A percentile compares a stretch with the other conserved stretches of the same genome.
These are phyloP conservation scores for Ilex asprella DNA, from an alignment of 257 asterid genomes.

Conservation along the genomic window DNA sequence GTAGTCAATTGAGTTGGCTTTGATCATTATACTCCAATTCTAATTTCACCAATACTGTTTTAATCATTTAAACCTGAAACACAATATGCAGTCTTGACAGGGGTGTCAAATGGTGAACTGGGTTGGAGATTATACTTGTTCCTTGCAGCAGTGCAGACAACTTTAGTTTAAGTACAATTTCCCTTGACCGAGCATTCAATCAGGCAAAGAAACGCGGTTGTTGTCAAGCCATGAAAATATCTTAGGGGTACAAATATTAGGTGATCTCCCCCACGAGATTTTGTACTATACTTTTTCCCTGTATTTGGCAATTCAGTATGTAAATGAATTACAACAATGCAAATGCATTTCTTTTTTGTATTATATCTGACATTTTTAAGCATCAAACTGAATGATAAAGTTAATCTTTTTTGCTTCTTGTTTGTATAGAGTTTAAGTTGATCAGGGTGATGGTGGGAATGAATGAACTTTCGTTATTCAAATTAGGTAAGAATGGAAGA, in stretches of 20 bases:
- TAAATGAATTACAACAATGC: neutral
- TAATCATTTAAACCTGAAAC: constrained; percentile 28
- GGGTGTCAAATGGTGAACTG: constrained; percentile 58
- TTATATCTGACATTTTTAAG: too few relatives aligned
- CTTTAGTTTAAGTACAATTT: constrained; percentile 39
- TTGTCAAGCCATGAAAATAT: neutral
- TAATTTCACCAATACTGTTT: constrained; percentile 18
- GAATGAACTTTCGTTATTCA: too few relatives aligned
- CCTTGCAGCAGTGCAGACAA: constrained; percentile 68
- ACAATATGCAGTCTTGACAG: constrained; percentile 45
- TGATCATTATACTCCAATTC: constrained; percentile 2
- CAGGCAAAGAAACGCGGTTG: constrained; percentile 66
- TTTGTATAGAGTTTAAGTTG: too few relatives aligned
- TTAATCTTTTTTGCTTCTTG: too few relatives aligned
- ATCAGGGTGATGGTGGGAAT: too few relatives aligned
- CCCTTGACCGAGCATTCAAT: constrained; percentile 55
- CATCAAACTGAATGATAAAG: too few relatives aligned
- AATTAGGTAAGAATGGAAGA: too few relatives aligned
- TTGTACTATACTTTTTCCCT: neutral
- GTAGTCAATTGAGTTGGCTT: neutral
- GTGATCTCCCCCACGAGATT: neutral
- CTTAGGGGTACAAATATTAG: neutral
- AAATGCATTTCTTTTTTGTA: neutral
- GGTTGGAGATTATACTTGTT: constrained; percentile 57
- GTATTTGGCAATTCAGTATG: neutral